phyloP scores from a whole-genome alignment of 2,329 filamentous ascomycete species.

The Colletotrichum sp. region DNA sequence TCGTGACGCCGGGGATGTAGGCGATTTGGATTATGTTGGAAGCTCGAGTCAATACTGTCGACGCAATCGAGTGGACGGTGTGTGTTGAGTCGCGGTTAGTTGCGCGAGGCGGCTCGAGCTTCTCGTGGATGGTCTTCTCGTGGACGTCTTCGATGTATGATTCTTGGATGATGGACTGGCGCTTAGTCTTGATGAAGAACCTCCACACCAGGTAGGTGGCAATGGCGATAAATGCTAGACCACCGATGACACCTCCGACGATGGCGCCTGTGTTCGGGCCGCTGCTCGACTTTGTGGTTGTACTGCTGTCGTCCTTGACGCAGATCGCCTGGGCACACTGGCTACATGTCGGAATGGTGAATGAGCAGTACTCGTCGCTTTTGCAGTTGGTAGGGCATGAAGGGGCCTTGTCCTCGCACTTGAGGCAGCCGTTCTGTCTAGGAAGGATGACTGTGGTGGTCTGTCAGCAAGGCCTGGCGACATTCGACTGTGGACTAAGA shows the following conservation, averaged over 20 bases:
- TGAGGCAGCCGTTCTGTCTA: conserved; percentile 47
- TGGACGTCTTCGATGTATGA: conserved; percentile 63
- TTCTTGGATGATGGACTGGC: conserved; percentile 61
- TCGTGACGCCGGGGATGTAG: conserved; percentile 96
- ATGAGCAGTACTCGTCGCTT: conserved; percentile 46
- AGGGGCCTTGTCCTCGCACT: conserved; percentile 45
- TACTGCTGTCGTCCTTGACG: conserved; percentile 31
- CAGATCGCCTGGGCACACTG: conserved; percentile 55
- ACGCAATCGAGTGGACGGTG: conserved; percentile 90
- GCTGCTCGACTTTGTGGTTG: conserved; percentile 20
- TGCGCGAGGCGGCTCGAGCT: conserved; percentile 55
- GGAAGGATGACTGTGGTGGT: conserved; percentile 31
- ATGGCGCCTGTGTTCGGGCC: conserved; percentile 80
- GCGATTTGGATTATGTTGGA: conserved; percentile 99
- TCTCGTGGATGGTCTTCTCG: conserved; percentile 57
- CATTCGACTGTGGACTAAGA: background rate
- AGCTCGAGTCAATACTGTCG: conserved; percentile 91
- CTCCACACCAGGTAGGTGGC: conserved; percentile 84
- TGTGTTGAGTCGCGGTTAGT: conserved; percentile 78
- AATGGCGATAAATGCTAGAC: conserved; percentile 75
- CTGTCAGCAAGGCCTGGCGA: background rate
- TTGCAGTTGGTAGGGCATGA: conserved; percentile 50
- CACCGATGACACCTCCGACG: conserved; percentile 88
- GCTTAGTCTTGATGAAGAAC: conserved; percentile 82
- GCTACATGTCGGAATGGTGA: conserved; percentile 49